These are phyloP conservation scores for Sphagnum magellanicum DNA, from an alignment of 228 moss, liverwort and hornwort genomes.

Conservation along the genomic window DNA sequence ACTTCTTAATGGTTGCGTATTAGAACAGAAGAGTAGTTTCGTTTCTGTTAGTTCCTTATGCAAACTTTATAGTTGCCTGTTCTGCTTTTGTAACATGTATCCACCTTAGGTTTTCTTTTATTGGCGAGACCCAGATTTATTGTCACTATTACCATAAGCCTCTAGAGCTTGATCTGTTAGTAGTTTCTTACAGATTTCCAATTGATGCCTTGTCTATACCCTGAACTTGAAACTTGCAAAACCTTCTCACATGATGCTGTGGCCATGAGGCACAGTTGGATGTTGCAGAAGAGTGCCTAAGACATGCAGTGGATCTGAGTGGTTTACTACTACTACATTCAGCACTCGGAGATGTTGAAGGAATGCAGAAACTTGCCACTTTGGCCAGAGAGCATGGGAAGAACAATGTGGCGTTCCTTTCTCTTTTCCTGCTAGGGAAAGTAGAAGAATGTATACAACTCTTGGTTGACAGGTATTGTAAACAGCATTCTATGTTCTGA, in stretches of 20 bases:
- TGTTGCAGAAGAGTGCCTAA: constrained; percentile 85
- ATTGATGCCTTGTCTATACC: too few species aligned
- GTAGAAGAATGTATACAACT: constrained; percentile 87
- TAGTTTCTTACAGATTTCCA: too few species aligned
- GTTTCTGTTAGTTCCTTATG: too few species aligned
- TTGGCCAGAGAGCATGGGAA: constrained; percentile 83
- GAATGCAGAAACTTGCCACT: constrained; percentile 62
- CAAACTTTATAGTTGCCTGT: too few species aligned
- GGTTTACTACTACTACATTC: constrained; percentile 82
- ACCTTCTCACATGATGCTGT: not conserved
- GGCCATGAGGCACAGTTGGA: constrained; percentile 46
- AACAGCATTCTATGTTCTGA: not conserved
- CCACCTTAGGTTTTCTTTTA: too few species aligned
- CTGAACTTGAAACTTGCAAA: too few species aligned
- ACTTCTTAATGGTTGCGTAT: too few species aligned
- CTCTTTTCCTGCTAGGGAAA: constrained; percentile 76
- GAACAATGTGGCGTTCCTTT: constrained; percentile 92
- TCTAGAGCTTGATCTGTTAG: too few species aligned
- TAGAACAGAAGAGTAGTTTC: too few species aligned
- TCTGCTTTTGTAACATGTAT: too few species aligned
- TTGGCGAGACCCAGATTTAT: too few species aligned
- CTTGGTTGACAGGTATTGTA: constrained; percentile 70
- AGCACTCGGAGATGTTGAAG: constrained; percentile 74
- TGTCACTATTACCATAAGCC: too few species aligned
- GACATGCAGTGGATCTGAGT: constrained; percentile 78